These are phyloP conservation scores for Penicillium sp. DNA, from an alignment of 2,329 filamentous ascomycete genomes.

Conservation along the genomic window DNA sequence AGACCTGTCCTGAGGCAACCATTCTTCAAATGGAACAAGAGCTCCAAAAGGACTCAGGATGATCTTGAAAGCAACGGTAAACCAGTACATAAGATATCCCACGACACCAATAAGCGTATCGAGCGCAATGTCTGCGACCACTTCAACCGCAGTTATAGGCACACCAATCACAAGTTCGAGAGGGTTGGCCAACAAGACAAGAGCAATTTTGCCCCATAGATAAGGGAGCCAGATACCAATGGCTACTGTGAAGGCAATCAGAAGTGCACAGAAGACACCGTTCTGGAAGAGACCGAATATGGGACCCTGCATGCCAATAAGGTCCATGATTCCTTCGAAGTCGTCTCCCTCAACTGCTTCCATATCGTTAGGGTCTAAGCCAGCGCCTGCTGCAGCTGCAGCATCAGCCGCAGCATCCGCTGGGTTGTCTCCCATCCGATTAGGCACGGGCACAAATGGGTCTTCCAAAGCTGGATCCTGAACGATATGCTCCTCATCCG, in stretches of 20 bases:
- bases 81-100: constrained; percentile 49
- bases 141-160: constrained; percentile 68
- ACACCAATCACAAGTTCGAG: constrained; percentile 62
- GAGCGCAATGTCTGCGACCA: constrained; percentile 71
- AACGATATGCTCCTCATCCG: constrained; percentile 59
- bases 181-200: constrained; percentile 77
- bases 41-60: constrained; percentile 35
- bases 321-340: constrained; percentile 90
- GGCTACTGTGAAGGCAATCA: constrained; percentile 82
- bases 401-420: constrained; percentile 9
- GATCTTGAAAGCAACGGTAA: constrained; percentile 34
- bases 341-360: constrained; percentile 70
- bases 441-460: constrained; percentile 56
- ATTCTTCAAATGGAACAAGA: constrained; percentile 35
- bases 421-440: constrained; percentile 18
- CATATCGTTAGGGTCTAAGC: constrained; percentile 60
- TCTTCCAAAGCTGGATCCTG: constrained; percentile 58
- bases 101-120: constrained; percentile 66
- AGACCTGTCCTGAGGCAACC: constrained; percentile 36
- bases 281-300: constrained; percentile 89
- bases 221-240: constrained; percentile 88
- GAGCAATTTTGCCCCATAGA: constrained; percentile 77
- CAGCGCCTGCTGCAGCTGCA: constrained; percentile 51
- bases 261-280: constrained; percentile 84
- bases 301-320: constrained; percentile 94